A percentile compares a stretch with the other conserved stretches of the same genome.
Conservation (phyloP, 352 stramenopile genomes). For the Thraustochytrium sp. region DNA sequence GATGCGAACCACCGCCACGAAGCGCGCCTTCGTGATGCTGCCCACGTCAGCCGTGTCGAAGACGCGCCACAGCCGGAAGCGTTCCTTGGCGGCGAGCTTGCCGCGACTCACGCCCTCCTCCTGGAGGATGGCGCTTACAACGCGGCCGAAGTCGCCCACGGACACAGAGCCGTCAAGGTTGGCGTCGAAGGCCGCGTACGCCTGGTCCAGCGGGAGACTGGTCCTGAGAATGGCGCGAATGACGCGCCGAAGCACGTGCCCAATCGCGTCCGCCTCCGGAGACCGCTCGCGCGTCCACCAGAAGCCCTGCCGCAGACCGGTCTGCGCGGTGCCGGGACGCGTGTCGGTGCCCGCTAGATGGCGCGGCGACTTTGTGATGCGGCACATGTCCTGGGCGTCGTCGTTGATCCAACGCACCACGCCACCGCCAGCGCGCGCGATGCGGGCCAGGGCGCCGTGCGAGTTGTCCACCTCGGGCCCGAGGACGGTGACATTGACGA, state of each 20-base stretch:
- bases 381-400: neutral
- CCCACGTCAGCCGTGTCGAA: neutral
- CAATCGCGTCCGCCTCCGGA: neutral
- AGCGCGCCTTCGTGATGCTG: neutral
- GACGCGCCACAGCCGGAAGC: neutral
- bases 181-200: neutral
- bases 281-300: neutral
- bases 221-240: neutral
- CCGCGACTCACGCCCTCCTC: neutral
- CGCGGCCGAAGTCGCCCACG: neutral
- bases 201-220: neutral
- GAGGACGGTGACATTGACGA: neutral
- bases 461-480: neutral
- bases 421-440: neutral
- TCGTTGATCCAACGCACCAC: constrained; percentile 2
- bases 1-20: neutral
- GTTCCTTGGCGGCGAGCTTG: neutral
- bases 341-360: neutral
- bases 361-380: neutral
- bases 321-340: neutral
- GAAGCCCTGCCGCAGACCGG: neutral
- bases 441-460: neutral
- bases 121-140: neutral
- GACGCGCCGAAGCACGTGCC: neutral
- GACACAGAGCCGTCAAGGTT: constrained; percentile 14